A percentile compares a stretch with the other conserved stretches of the same genome.
phyloP scores from a whole-genome alignment of 208 protist genomes.

The Trypanosoma scelopori region DNA sequence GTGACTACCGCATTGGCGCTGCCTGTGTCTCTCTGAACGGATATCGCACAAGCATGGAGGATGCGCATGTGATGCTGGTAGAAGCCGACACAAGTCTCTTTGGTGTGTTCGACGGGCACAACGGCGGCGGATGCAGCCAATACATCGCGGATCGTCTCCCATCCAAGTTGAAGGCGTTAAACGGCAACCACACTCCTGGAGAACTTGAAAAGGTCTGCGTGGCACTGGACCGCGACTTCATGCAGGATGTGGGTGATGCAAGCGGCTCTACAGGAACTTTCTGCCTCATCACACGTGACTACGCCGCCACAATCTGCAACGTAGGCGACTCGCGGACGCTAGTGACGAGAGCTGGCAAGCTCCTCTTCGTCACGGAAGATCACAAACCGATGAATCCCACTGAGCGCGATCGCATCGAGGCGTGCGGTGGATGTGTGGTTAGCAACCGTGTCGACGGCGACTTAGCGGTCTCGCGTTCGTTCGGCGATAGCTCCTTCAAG shows the following conservation, averaged over 20 bases:
- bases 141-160: slow-evolving; percentile 74
- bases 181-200: slow-evolving; percentile 53
- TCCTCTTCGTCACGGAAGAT: slow-evolving; percentile 83
- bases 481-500: slow-evolving; percentile 94
- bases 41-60: slow-evolving; percentile 87
- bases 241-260: slow-evolving; percentile 49
- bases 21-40: slow-evolving; percentile 74
- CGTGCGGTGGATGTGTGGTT: slow-evolving; percentile 84
- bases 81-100: slow-evolving; percentile 57
- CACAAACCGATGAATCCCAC: slow-evolving; percentile 85
- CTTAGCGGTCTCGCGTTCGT: slow-evolving; percentile 91
- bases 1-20: slow-evolving; percentile 53
- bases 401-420: slow-evolving; percentile 85
- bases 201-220: slow-evolving; percentile 75
- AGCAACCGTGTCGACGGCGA: slow-evolving; percentile 91
- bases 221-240: slow-evolving; percentile 71
- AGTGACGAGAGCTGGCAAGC: slow-evolving; percentile 52
- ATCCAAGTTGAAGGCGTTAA: slow-evolving; percentile 45
- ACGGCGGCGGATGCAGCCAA: slow-evolving; percentile 70
- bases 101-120: slow-evolving; percentile 92
- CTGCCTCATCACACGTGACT: slow-evolving; percentile 58
- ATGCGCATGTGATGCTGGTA: slow-evolving; percentile 74
- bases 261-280: slow-evolving; percentile 84
- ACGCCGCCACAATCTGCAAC: slow-evolving; percentile 73
- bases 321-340: slow-evolving; percentile 92